These are phyloP conservation scores for Penicillium italicum DNA, from an alignment of 2,329 filamentous ascomycete species.

Conservation along the genomic window DNA sequence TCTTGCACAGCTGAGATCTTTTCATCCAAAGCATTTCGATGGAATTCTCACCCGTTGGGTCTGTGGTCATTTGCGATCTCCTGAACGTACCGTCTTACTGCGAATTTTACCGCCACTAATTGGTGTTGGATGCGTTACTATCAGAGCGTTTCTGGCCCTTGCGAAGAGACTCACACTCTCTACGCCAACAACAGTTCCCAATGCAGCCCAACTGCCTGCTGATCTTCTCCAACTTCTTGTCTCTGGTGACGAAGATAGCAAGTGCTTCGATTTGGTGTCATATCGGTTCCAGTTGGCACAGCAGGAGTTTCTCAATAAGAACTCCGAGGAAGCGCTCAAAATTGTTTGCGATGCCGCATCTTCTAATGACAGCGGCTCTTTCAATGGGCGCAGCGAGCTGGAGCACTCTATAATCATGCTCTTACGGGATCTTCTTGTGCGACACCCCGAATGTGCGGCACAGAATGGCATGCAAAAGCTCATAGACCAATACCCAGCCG, in stretches of 20 bases:
- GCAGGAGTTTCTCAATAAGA: conserved; percentile 38
- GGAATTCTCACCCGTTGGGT: conserved; percentile 44
- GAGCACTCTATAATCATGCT: conserved; percentile 27
- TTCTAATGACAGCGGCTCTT: conserved; percentile 11
- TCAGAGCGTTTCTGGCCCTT: conserved; percentile 39
- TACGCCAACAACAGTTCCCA: conserved; percentile 25
- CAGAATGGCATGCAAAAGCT: conserved; percentile 32
- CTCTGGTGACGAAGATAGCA: conserved; percentile 15
- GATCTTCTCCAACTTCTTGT: conserved; percentile 35
- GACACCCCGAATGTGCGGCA: conserved; percentile 29
- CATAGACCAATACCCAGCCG: conserved; percentile 25
- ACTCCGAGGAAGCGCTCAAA: conserved; percentile 32
- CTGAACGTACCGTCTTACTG: conserved; percentile 33
- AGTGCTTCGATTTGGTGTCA: conserved; percentile 34
- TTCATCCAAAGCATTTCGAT: conserved; percentile 45
- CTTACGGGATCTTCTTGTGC: conserved; percentile 34
- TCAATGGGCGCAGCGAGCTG: conserved; percentile 15
- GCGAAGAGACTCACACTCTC: conserved; percentile 32
- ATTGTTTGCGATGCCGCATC: conserved; percentile 33
- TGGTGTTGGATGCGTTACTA: conserved; percentile 45
- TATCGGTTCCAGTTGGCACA: conserved; percentile 42
- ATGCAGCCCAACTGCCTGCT: conserved; percentile 27
- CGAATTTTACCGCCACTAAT: conserved; percentile 41
- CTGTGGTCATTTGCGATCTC: conserved; percentile 34
- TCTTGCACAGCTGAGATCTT: conserved; percentile 43